Percentiles rank a stretch among this genome's conserved stretches.
Evolutionary conservation across 495 filamentous ascomycete genomes (phyloP).

Genomic region (Evansstolkia leycettana): DNA sequence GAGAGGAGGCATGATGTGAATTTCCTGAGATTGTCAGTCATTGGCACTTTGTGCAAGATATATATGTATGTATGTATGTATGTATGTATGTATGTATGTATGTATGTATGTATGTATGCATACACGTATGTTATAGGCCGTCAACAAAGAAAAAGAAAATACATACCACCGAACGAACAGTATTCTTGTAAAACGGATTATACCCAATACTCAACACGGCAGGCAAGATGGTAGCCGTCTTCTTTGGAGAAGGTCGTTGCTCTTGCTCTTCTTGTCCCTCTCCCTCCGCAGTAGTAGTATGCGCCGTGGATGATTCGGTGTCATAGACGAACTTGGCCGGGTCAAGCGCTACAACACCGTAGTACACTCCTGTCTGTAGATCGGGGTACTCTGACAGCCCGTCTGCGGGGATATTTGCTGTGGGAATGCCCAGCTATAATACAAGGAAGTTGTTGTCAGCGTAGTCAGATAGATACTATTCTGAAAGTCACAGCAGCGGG

Average conservation of each 20-base stretch:
- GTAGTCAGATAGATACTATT: too few species aligned
- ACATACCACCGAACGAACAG: constrained; percentile 54
- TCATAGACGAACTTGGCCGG: constrained; percentile 15
- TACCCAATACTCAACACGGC: constrained; percentile 95
- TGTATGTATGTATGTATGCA: too few species aligned
- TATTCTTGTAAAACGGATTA: constrained; percentile 91
- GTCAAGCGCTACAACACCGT: constrained; percentile 66
- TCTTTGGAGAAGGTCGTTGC: not conserved
- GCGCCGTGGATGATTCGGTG: not conserved
- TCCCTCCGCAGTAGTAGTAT: not conserved
- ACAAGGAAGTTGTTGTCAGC: constrained; percentile 3
- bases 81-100: too few species aligned
- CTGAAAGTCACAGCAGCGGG: too few species aligned
- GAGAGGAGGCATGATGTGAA: constrained; percentile 66
- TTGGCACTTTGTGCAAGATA: not conserved
- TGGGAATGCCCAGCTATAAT: constrained; percentile 77
- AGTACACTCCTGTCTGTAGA: constrained; percentile 75
- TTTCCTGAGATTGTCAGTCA: constrained; percentile 41
- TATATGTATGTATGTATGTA: not conserved
- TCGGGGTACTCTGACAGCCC: constrained; percentile 59
- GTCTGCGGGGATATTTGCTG: constrained; percentile 86
- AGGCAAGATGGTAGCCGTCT: constrained; percentile 44
- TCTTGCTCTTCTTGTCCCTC: not conserved
- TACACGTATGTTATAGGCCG: too few species aligned
- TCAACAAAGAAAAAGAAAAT: not conserved